A percentile compares a stretch with the other conserved stretches of the same genome.
Evolutionary conservation across 2,329 filamentous ascomycete genomes (phyloP).

Genomic region (Hypoxylon sp.): DNA sequence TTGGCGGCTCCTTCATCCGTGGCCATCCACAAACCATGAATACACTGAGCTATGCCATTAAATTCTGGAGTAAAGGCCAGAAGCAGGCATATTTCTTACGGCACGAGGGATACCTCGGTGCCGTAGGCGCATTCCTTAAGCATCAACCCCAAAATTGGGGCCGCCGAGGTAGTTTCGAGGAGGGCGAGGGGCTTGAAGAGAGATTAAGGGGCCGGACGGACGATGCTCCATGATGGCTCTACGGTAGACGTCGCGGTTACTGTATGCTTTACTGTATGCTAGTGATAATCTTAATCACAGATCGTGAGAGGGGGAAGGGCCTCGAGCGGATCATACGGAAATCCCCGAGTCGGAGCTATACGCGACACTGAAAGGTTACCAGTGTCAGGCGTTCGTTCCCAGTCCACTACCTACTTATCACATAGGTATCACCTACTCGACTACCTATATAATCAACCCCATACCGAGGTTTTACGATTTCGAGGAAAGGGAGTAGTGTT

Average conservation of each 20-base stretch:
- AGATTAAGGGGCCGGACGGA: slow-evolving; percentile 48
- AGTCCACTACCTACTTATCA: neutral
- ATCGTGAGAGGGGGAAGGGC: neutral
- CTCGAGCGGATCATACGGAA: neutral
- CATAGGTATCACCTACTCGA: neutral
- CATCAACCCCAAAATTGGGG: slow-evolving; percentile 94
- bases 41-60: slow-evolving; percentile 95
- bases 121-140: slow-evolving; percentile 94
- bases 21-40: slow-evolving; percentile 98
- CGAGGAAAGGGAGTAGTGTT: slow-evolving; percentile 1
- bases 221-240: slow-evolving; percentile 18
- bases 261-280: neutral
- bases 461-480: neutral
- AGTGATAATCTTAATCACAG: neutral
- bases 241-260: neutral
- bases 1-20: slow-evolving; percentile 96
- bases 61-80: slow-evolving; percentile 94
- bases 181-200: slow-evolving; percentile 53
- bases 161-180: slow-evolving; percentile 81
- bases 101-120: slow-evolving; percentile 95
- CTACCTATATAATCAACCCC: neutral
- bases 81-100: slow-evolving; percentile 97
- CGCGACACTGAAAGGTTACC: slow-evolving; percentile 1
- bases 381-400: neutral
- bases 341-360: neutral